phyloP scores from a whole-genome alignment of 1,284 basidiomycete species.

The Clitocybe nebularis region DNA sequence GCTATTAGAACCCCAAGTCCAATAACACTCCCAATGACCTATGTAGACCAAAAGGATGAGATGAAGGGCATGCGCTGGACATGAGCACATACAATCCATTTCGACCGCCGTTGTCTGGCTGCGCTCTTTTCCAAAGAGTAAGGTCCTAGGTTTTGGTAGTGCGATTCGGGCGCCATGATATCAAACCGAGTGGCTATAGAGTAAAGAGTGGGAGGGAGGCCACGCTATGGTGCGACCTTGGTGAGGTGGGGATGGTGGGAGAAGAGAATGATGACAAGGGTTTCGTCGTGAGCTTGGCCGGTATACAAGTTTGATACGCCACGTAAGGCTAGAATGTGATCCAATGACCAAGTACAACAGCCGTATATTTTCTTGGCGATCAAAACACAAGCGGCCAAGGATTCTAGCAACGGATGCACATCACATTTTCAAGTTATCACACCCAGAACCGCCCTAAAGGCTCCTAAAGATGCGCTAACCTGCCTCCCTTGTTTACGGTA shows the following conservation, averaged over 20 bases:
- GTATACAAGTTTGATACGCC: neutral
- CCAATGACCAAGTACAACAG: neutral
- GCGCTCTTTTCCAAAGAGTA: slow-evolving; percentile 8
- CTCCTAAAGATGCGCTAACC: too few relatives aligned
- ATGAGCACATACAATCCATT: slow-evolving; percentile 11
- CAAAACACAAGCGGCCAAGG: neutral
- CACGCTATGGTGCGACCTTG: slow-evolving; percentile 3
- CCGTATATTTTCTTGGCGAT: neutral
- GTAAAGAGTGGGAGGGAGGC: slow-evolving; percentile 2
- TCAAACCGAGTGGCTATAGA: slow-evolving; percentile 18
- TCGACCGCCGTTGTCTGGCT: slow-evolving; percentile 10
- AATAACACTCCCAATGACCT: slow-evolving; percentile 34
- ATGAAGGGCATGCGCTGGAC: neutral
- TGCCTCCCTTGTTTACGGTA: too few relatives aligned
- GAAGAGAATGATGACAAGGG: neutral
- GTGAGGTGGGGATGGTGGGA: neutral
- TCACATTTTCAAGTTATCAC: too few relatives aligned
- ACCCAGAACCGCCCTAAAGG: too few relatives aligned
- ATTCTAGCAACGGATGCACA: too few relatives aligned
- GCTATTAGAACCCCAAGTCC: slow-evolving; percentile 42
- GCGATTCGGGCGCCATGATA: slow-evolving; percentile 4
- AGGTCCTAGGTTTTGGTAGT: slow-evolving; percentile 4
- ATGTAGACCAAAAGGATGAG: slow-evolving; percentile 16
- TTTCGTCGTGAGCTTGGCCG: neutral
- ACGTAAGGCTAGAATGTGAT: neutral